Evolutionary conservation across 495 filamentous ascomycete species (phyloP), one percentile per base, ranked within the genome.

Genomic region (Zalerion maritima): DNA sequence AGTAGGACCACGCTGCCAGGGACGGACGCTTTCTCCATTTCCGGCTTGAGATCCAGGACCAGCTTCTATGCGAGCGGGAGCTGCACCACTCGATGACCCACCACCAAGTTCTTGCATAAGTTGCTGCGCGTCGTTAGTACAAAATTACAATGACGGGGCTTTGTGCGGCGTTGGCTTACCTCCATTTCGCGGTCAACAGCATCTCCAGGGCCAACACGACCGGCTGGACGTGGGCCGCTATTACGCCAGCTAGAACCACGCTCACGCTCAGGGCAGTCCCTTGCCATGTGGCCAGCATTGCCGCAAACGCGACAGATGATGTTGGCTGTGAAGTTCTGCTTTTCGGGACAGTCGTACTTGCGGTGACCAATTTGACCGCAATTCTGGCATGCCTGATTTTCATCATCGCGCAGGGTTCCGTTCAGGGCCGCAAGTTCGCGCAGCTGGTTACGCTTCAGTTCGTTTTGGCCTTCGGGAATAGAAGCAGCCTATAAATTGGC

Each of bases 251-350:
- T 83, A 16, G 72, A 71, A 47, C 89, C 89, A 45, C 81, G 71
- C 55, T 86, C 81, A 47, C 83, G 72, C 46, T 96, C 85, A 14
- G 84, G 81, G 62, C 89, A 99, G 60, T 91, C 84, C 42, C 82
- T 72, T 36, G 78, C 83, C 79, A 93, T 86, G 45, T 93, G 83
- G 1, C 83, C 83, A 34, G 83, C 83, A 43, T 91, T 87, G 31
- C 91, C 91, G 58, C 91, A 99, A 45, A 94, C 81, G 40, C 89
- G 87, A 63, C 91, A 99, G 54, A 99, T 99, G 56, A 96, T 94
- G 50, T 85, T 94, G 43, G 91, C 84, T 14, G 91, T 96, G 57
- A 79, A 96, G 54, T 99, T 99, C 49, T 81, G 78, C 52, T 92
- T 83, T 60, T 99, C 79, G 5, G 91, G 91, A 41, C 91, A 99